phyloP scores from a whole-genome alignment of 2,329 filamentous ascomycete genomes.

The Amauroascus niger region DNA sequence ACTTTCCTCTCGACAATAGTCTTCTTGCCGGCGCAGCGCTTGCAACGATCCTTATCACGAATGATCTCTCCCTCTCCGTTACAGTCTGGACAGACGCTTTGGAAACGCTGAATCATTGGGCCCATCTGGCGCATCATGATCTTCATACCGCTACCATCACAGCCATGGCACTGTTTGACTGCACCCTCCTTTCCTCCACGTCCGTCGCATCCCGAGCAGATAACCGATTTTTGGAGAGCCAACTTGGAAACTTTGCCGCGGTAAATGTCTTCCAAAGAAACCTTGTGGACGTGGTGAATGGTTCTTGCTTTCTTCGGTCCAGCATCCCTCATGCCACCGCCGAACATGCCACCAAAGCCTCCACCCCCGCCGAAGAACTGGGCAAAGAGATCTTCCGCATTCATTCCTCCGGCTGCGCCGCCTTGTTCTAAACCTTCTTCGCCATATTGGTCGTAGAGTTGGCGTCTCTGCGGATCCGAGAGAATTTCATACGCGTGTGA shows the following conservation, averaged over 20 bases:
- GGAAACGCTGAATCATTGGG: conserved; percentile 99
- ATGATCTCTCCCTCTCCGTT: conserved; percentile 96
- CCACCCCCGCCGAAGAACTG: conserved; percentile 76
- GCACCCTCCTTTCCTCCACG: conserved; percentile 94
- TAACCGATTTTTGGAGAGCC: conserved; percentile 91
- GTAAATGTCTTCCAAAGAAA: conserved; percentile 96
- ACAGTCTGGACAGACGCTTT: conserved; percentile 97
- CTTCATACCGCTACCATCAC: conserved; percentile 87
- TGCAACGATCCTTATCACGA: conserved; percentile 95
- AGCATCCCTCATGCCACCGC: conserved; percentile 65
- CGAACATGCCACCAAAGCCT: conserved; percentile 69
- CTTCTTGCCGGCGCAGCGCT: conserved; percentile 94
- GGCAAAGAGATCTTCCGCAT: conserved; percentile 88
- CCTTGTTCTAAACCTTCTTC: conserved; percentile 87
- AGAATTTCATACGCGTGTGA: conserved; percentile 93
- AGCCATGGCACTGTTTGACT: conserved; percentile 85
- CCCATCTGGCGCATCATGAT: conserved; percentile 99
- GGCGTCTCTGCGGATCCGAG: conserved; percentile 82
- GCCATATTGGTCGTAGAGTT: conserved; percentile 92
- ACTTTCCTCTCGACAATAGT: conserved; percentile 96
- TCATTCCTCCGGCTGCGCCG: conserved; percentile 76
- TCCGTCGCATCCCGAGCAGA: conserved; percentile 89
- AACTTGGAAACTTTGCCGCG: conserved; percentile 96
- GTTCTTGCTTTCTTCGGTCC: conserved; percentile 88
- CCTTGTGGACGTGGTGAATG: conserved; percentile 97